Base-by-base conservation (phyloP, 345 rosid species). In the Kandelia obovata region DNA sequence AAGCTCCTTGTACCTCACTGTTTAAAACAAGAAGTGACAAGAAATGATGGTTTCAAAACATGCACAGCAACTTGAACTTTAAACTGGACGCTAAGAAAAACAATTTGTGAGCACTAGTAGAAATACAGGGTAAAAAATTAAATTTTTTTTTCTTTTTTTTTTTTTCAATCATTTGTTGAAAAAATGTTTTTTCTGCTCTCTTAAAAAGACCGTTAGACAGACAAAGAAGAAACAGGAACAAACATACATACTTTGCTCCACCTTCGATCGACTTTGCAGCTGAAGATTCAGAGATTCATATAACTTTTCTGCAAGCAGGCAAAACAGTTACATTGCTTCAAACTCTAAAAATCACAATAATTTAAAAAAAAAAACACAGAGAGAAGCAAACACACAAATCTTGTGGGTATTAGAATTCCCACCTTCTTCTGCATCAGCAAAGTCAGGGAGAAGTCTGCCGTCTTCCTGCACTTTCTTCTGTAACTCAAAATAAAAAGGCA, bases 371-470 rank as follows among this genome's bases (percentile, higher is more conserved):
- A 7, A 6, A 0, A 32, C 21, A 2, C 1, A 55, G 49, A 68
- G 31, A 49, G 6, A 49, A 49, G 9, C 7, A 28, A 52, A 17
- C 15, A 65, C n/a, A 35, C 30, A 13, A 71, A 56, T 7, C 20
- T 55, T 11, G 30, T 63, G 28, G 55, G 47, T 37, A 53, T 7
- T 49, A 32, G n/a, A 53, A 53, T 9, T 73, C 82, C 75, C 74
- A 91, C 98, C 76, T 73, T 94, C 97, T 79, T 94, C 97, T 46
- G 64, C 89, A 80, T 94, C 95, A 62, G 84, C 90, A 74, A 94
- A 94, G 56, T 94, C 97, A 0, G 98, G 98, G 47, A 83, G 81
- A 51, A 87, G 58, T 35, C 74, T 83, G 66, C 98, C 97, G 74
- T 89, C 97, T 79, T 88, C 97, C 72, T 83, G 97, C 3, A 91